Evolutionary conservation across 1,139 yeast genomes (phyloP).

Genomic region (Spathaspora sp.): DNA sequence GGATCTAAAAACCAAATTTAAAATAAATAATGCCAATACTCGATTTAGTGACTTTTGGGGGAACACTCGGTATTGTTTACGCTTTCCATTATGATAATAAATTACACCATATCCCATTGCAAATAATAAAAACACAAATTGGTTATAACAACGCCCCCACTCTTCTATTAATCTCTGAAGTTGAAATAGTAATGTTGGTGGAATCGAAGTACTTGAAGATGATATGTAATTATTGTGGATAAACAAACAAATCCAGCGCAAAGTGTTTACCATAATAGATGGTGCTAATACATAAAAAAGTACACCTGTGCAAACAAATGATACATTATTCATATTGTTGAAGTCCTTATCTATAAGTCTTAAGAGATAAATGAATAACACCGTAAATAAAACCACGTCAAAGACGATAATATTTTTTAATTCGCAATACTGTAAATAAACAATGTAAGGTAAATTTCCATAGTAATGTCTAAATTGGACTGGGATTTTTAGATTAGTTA

Average conservation of each 20-base stretch:
- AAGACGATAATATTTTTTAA: constrained; percentile 18
- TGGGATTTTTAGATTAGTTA: constrained; percentile 17
- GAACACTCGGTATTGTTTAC: constrained; percentile 27
- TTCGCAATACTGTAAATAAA: constrained; percentile 21
- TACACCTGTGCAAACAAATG: constrained; percentile 32
- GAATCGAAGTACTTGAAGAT: background rate
- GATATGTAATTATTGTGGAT: constrained; percentile 18
- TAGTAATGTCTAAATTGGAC: constrained; percentile 23
- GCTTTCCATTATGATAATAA: constrained; percentile 26
- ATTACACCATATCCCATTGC: constrained; percentile 44
- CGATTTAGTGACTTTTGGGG: constrained; percentile 22
- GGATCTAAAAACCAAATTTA: constrained; percentile 10
- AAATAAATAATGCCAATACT: constrained; percentile 18
- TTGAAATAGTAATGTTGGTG: constrained; percentile 5
- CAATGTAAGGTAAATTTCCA: constrained; percentile 27
- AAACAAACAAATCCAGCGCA: constrained; percentile 15
- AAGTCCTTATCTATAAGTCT: constrained; percentile 30
- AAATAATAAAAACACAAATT: constrained; percentile 25
- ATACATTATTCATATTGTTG: constrained; percentile 30
- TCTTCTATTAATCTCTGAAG: background rate
- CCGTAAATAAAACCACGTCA: constrained; percentile 19
- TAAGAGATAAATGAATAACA: constrained; percentile 29
- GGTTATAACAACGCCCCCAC: constrained; percentile 8
- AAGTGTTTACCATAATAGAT: constrained; percentile 13
- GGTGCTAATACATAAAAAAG: constrained; percentile 33